Evolutionary conservation across 768 basidiomycete genomes (phyloP), one percentile per base, ranked within the genome.

Genomic region (Nidularia pulvinata): DNA sequence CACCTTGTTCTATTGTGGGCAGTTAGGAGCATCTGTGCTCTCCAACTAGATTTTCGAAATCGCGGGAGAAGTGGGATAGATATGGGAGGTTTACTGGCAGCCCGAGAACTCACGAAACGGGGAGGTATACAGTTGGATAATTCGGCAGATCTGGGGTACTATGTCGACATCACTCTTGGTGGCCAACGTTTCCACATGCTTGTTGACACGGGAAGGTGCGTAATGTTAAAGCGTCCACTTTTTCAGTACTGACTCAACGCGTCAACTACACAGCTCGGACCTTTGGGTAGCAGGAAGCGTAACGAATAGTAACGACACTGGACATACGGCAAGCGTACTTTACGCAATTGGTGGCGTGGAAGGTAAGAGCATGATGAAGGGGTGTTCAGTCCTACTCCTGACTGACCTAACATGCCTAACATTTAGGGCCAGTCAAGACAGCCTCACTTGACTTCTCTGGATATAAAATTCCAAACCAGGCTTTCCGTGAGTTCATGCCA

Each of bases 221-320:
- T 59, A 22, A 13, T 51, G 25, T 10, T 35, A 42, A 4, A 16
- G 16, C 46, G 51, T 51, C 16, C 19, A 25, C 7, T 13, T 33
- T 30, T 4, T 10, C 6, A n/a, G 4, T 16, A 43, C 36, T 36
- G 11, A 19, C 10, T 48, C 49, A n/a, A n/a, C n/a, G n/a, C n/a
- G n/a, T n/a, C n/a, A n/a, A n/a, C n/a, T 39, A n/a, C 9, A 39
- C 48, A 89, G 86, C 55, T 86, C 86, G 13, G 88, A 89, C 61
- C 65, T 88, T 6, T 87, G 82, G 79, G 78, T 88, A 5, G 76
- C 79, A 7, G 74, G 76, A 33, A 54, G 54, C 49, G 76, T 85
- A 6, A 66, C 69, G 9, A 64, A 63, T 36, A 75, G 75, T 34
- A 69, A 58, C 14, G 58, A 67, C 25, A 75, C 79, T 36, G 76